Evolutionary conservation across 2,329 filamentous ascomycete genomes (phyloP), one percentile per base, ranked within the genome.

Genomic region (Emericellopsis cladophorae): DNA sequence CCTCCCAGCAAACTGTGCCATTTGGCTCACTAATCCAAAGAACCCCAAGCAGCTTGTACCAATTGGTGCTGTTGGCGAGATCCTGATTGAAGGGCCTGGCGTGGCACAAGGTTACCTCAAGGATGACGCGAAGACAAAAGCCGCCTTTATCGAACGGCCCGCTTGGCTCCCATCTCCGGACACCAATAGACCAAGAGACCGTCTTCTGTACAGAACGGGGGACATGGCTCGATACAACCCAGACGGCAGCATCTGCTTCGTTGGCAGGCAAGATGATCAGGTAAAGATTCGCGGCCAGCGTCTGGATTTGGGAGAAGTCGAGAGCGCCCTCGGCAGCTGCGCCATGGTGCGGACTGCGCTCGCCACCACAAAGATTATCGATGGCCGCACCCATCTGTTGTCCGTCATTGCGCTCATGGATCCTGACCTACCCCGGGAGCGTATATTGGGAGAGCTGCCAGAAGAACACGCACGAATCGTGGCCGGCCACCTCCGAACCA

Each of bases 231-330:
- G 51, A 34, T 66, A 66, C 22, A 51, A 60, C 34, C 44, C 56
- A 74, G 34, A 42, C 12, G 39, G 39, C 14, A 45, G 45, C 23
- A 49, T 67, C 22, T 44, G 54, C 1, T 65, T 59, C 40, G 46
- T 68, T 39, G 69, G 68, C 37, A 57, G 71, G 29, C 68, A 68
- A 45, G 71, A 75, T 47, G 60, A 60, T 1, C 70, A 74, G 50
- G 61, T 74, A 35, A 76, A 76, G 49, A 51, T 76, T 11, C 60
- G 64, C 23, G 75, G 75, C 35, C 73, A 64, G 42, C 51, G 69
- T 41, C 57, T 70, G 43, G 75, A 67, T 53, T 56, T 68, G 4
- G 40, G 16, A 10, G 39, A 43, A 23, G 40, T 50, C 1, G 48
- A 49, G 31, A 31, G 31, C 24, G 15, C 21, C 8, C 38, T 40